Conservation (phyloP, 208 protist species). For the Borovskyia barvae region DNA sequence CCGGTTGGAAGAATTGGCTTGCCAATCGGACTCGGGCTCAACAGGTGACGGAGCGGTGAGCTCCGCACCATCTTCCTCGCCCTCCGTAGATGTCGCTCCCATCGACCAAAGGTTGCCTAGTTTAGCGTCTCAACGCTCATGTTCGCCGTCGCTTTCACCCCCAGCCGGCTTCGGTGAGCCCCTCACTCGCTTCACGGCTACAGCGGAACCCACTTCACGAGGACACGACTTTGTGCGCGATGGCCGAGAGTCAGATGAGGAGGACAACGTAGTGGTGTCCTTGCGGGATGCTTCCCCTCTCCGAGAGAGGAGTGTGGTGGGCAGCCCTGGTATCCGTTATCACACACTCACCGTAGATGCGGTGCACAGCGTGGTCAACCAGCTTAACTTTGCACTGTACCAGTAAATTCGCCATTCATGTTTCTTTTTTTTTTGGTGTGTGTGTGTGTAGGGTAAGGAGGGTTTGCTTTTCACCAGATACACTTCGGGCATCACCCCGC, state of each 20-base stretch:
- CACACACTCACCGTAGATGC: conserved; percentile 14
- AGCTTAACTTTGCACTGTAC: conserved; percentile 29
- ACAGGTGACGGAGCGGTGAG: not conserved
- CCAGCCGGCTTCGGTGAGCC: not conserved
- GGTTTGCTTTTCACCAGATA: no score
- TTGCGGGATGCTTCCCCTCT: conserved; percentile 26
- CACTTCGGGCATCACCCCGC: not conserved
- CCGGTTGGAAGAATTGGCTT: conserved; percentile 19
- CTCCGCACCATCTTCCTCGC: no score
- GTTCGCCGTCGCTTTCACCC: not conserved
- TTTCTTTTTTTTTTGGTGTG: not conserved
- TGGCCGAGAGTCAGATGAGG: not conserved
- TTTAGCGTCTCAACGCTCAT: not conserved
- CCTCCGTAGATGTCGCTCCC: no score
- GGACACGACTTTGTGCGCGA: not conserved
- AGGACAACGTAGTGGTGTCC: conserved; percentile 1
- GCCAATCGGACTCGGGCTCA: conserved; percentile 10
- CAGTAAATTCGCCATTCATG: conserved; percentile 1
- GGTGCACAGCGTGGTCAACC: conserved; percentile 11
- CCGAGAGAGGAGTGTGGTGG: conserved; percentile 20
- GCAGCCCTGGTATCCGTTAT: conserved; percentile 11
- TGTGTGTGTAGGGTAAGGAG: not conserved
- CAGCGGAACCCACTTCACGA: not conserved
- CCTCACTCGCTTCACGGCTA: not conserved
- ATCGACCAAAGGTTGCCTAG: no score